A percentile compares a stretch with the other conserved stretches of the same genome.
Evolutionary conservation across 148 eudicot genomes (phyloP).

Genomic region (Selenicereus undatus): DNA sequence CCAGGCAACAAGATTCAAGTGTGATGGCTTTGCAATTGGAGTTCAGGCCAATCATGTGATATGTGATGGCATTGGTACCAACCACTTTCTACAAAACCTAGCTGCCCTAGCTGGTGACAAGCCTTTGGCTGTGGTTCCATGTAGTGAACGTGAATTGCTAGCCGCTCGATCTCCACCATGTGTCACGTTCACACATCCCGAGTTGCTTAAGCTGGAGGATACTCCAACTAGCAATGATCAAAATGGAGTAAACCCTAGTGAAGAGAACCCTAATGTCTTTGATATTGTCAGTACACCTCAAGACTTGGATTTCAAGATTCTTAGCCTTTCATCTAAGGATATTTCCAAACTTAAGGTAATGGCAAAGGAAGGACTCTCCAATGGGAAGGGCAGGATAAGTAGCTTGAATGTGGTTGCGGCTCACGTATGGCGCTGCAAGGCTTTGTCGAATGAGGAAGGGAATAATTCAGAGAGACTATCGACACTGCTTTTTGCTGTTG

Average conservation of each 20-base stretch:
- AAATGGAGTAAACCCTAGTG: slow-evolving; percentile 6
- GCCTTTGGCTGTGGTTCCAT: slow-evolving; percentile 46
- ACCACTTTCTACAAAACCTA: slow-evolving; percentile 59
- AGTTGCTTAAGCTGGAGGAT: slow-evolving; percentile 48
- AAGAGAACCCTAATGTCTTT: slow-evolving; percentile 37
- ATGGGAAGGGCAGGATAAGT: slow-evolving; percentile 32
- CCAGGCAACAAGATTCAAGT: slow-evolving; percentile 73
- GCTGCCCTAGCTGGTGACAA: slow-evolving; percentile 58
- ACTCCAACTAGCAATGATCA: slow-evolving; percentile 25
- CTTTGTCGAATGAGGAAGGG: slow-evolving; percentile 34
- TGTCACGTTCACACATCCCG: slow-evolving; percentile 71
- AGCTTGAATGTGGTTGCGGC: slow-evolving; percentile 71
- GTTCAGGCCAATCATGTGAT: slow-evolving; percentile 56
- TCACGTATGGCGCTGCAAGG: slow-evolving; percentile 81
- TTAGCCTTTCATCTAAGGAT: slow-evolving; percentile 43
- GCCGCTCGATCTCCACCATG: slow-evolving; percentile 80
- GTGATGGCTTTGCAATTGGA: slow-evolving; percentile 86
- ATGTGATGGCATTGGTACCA: slow-evolving; percentile 71
- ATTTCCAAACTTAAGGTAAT: slow-evolving; percentile 43
- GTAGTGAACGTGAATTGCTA: slow-evolving; percentile 55
- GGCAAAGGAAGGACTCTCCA: slow-evolving; percentile 24
- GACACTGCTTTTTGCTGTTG: slow-evolving; percentile 58
- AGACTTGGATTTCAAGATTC: slow-evolving; percentile 59
- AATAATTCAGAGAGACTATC: slow-evolving; percentile 31
- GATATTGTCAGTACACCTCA: slow-evolving; percentile 31